Base-by-base conservation (phyloP, 345 rosid genomes). In the Hevea brasiliensis region DNA sequence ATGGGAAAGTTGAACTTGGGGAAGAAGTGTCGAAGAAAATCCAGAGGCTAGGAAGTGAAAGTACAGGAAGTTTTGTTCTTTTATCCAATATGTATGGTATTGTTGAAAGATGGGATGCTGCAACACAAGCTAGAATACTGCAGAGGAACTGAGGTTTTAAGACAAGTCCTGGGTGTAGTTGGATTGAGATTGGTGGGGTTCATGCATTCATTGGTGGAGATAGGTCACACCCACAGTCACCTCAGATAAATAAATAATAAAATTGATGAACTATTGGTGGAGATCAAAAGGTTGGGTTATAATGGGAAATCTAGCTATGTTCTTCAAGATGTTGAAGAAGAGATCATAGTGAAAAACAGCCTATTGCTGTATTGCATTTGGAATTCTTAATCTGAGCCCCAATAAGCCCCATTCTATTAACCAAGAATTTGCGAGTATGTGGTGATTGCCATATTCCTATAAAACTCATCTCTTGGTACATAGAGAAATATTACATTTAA, bases 101-200 rank as follows among this genome's bases (percentile, higher is more conserved):
- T 67, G 80, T 79, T 0, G 88, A 88, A 61, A 81, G 87, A 77
- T 87, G 88, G 88, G 82, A 85, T n/a, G 88, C 83, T 55, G 90
- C 82, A 8, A 85, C 84, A 59, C 71, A 62, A 27, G 81, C 83
- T 37, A 81, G 88, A 74, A 76, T 76, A 62, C 61, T 71, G 42
- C 84, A 81, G 71, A 81, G 35, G 65, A 71, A 81, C 5, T 68
- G 70, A 41, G 84, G 77, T 51, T 76, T 85, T 62, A 76, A 72
- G 82, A 87, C 85, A 74, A 75, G 61, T 29, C 82, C 90, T 13
- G 90, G 87, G 40, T 87, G 87, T 76, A 87, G 87, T 65, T 81
- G 78, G 75, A 80, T 82, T 59, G 87, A 87, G 75, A 72, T 83
- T 23, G 18, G 68, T 45, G 82, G 85, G 57, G 70, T 73, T 55